Conservation (phyloP, 169 alveolate species). For the Perkinsus olseni region DNA sequence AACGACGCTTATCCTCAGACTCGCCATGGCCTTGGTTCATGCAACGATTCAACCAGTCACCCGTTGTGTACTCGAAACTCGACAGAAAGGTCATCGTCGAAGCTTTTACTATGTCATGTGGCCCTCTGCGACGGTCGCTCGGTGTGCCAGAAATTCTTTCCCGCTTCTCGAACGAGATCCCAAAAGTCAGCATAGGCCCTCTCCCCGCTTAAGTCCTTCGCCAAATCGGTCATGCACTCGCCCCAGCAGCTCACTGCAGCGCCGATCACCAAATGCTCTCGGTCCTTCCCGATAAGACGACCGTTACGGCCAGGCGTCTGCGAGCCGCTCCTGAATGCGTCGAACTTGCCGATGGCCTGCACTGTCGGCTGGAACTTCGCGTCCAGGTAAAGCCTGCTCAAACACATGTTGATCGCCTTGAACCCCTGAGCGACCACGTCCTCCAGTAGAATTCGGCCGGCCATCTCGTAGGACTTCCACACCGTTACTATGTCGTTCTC, state of each 20-base stretch:
- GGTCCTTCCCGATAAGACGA: not conserved
- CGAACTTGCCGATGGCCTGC: not conserved
- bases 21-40: too few species aligned
- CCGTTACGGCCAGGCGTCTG: not conserved
- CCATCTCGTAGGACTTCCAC: not conserved
- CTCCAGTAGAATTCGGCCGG: not conserved
- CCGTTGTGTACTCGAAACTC: too few species aligned
- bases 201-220: not conserved
- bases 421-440: not conserved
- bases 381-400: not conserved
- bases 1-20: too few species aligned
- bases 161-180: not conserved
- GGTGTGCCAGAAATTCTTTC: not conserved
- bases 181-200: not conserved
- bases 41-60: too few species aligned
- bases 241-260: constrained; percentile 1
- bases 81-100: too few species aligned
- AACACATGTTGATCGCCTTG: not conserved
- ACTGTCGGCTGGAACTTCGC: not conserved
- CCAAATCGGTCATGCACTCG: not conserved
- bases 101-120: not conserved
- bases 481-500: not conserved
- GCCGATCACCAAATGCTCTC: not conserved
- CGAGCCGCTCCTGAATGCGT: not conserved
- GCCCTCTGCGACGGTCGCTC: not conserved